Percentiles rank a stretch among this genome's conserved stretches.
Conservation (phyloP, 371 early-diverging fungal genomes). For the Mucor saturninus region DNA sequence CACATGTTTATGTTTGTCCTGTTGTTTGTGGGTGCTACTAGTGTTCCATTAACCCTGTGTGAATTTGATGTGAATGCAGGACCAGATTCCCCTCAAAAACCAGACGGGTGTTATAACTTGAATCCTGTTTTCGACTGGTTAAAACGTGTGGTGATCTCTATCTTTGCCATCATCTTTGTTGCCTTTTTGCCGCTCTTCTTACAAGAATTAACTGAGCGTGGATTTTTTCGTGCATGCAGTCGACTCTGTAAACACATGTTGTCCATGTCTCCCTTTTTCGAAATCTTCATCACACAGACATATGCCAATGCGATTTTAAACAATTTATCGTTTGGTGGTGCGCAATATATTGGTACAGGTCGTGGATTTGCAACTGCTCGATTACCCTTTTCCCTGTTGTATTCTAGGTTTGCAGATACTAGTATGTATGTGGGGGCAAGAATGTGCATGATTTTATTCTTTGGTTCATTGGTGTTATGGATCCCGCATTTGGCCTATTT, state of each 20-base stretch:
- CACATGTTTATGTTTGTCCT: constrained; percentile 86
- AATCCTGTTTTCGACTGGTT: constrained; percentile 80
- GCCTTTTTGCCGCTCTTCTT: constrained; percentile 85
- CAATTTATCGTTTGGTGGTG: constrained; percentile 84
- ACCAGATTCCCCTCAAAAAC: constrained; percentile 45
- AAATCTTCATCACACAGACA: constrained; percentile 87
- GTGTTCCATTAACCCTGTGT: constrained; percentile 57
- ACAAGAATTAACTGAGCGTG: constrained; percentile 86
- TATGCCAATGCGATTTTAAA: constrained; percentile 80
- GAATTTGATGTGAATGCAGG: constrained; percentile 49
- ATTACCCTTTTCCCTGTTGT: constrained; percentile 73
- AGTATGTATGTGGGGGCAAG: constrained; percentile 81
- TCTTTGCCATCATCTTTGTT: constrained; percentile 76
- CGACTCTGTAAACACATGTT: constrained; percentile 84
- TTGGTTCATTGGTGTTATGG: constrained; percentile 73
- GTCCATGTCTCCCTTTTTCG: constrained; percentile 86
- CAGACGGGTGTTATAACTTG: constrained; percentile 71
- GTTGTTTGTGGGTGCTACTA: constrained; percentile 72
- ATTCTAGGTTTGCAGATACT: constrained; percentile 79
- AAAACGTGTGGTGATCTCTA: constrained; percentile 76
- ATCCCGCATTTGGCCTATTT: constrained; percentile 79
- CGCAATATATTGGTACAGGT: constrained; percentile 86
- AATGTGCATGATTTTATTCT: constrained; percentile 66
- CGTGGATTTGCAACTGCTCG: constrained; percentile 90
- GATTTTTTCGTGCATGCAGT: constrained; percentile 69